These are phyloP conservation scores for Penicillium digitatum DNA, from an alignment of 2,329 filamentous ascomycete genomes.

Conservation along the genomic window DNA sequence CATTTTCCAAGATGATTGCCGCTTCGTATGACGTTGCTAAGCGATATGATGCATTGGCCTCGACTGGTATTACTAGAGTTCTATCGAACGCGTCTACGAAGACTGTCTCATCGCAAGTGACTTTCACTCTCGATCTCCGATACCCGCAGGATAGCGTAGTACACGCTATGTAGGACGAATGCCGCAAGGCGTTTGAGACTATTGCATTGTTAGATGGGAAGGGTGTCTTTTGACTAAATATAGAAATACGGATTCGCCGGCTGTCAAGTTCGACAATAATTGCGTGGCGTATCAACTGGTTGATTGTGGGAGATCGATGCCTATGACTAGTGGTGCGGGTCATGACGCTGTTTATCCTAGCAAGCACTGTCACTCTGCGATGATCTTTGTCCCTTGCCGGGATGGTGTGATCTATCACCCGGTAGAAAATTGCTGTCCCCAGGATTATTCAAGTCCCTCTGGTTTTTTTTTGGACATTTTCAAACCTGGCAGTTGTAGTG, in stretches of 20 bases:
- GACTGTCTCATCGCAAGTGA: constrained; percentile 61
- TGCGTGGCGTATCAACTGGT: constrained; percentile 57
- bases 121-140: constrained; percentile 64
- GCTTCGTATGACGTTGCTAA: constrained; percentile 59
- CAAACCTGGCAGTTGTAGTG: constrained; percentile 15
- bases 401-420: constrained; percentile 59
- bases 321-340: constrained; percentile 56
- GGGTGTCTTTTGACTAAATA: constrained; percentile 51
- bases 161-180: constrained; percentile 51
- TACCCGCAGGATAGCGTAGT: constrained; percentile 54
- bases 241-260: constrained; percentile 57
- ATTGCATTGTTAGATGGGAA: constrained; percentile 55
- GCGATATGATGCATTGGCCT: constrained; percentile 55
- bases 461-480: rapidly evolving
- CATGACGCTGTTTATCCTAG: constrained; percentile 59
- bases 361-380: constrained; percentile 53
- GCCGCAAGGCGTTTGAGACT: constrained; percentile 52
- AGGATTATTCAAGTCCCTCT: constrained; percentile 33
- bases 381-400: constrained; percentile 61
- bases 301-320: constrained; percentile 44
- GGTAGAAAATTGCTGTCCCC: constrained; percentile 53
- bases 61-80: constrained; percentile 61
- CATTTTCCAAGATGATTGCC: constrained; percentile 61
- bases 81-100: constrained; percentile 61
- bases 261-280: constrained; percentile 58